A percentile compares a stretch with the other conserved stretches of the same genome.
Conservation (phyloP, 2,329 filamentous ascomycete species). For the Verticillium albo-atrum region DNA sequence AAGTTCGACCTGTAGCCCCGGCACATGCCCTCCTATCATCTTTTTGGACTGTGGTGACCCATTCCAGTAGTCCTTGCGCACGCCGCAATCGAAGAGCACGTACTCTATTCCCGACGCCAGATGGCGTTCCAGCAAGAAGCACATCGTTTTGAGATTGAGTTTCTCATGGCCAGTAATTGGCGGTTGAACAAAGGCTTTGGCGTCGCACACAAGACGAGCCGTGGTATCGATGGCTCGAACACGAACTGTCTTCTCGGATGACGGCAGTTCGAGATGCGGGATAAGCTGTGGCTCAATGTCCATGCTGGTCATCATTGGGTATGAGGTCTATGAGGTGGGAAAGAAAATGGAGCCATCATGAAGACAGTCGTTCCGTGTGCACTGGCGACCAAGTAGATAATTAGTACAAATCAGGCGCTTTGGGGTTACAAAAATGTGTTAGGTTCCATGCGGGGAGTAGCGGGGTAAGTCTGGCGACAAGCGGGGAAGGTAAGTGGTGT, state of each 20-base stretch:
- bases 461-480: no score
- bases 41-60: background rate
- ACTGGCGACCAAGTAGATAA: no score
- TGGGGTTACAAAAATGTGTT: no score
- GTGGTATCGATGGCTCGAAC: constrained; percentile 14
- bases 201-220: constrained; percentile 7
- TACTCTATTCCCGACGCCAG: background rate
- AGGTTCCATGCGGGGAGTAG: no score
- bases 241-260: constrained; percentile 1
- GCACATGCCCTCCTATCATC: constrained; percentile 3
- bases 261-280: no score
- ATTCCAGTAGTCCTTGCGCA: constrained; percentile 14
- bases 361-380: no score
- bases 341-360: no score
- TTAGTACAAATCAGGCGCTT: no score
- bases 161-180: constrained; percentile 11
- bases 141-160: constrained; percentile 12
- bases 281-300: no score
- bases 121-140: constrained; percentile 11
- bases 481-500: no score
- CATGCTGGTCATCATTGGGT: no score
- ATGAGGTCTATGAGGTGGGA: no score
- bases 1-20: constrained; percentile 7
- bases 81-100: constrained; percentile 12
- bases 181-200: constrained; percentile 10